Conservation (phyloP, 23 red algal genomes). For the Gracilaria domingensis region DNA sequence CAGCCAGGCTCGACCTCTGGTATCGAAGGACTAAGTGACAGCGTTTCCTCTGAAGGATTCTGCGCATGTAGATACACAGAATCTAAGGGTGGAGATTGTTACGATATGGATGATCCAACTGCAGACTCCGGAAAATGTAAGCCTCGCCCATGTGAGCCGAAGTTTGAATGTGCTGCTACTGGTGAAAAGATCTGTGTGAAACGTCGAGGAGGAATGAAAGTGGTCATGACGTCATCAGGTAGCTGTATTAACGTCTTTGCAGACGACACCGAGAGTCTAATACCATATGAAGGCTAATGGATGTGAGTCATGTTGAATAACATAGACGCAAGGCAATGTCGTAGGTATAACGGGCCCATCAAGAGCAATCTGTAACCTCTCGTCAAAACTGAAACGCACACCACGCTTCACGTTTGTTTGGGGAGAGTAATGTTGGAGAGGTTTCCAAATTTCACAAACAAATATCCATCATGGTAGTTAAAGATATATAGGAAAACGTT, state of each 20-base stretch:
- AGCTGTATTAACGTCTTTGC: slow-evolving; percentile 7
- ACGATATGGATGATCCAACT: slow-evolving; percentile 18
- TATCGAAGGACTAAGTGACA: background rate
- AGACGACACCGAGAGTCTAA: slow-evolving; percentile 6
- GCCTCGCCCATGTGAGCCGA: slow-evolving; percentile 28
- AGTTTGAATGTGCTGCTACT: slow-evolving; percentile 6
- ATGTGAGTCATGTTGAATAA: background rate
- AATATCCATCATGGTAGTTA: too few relatives aligned
- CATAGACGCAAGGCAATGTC: background rate
- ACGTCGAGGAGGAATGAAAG: slow-evolving; percentile 5
- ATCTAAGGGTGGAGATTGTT: slow-evolving; percentile 14
- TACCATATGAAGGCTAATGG: slow-evolving; percentile 16
- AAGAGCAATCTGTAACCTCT: background rate
- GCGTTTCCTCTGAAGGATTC: background rate
- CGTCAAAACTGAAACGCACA: too few relatives aligned
- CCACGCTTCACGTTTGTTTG: too few relatives aligned
- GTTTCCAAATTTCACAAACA: too few relatives aligned
- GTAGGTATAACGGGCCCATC: background rate
- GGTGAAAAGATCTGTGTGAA: slow-evolving; percentile 28
- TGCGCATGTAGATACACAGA: background rate
- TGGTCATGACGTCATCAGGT: background rate
- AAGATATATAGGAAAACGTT: too few relatives aligned
- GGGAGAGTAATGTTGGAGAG: too few relatives aligned
- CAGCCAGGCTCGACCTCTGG: background rate
- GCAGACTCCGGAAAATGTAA: slow-evolving; percentile 9